Evolutionary conservation across 768 basidiomycete species (phyloP).

Genomic region (Lactifluus rugatus): DNA sequence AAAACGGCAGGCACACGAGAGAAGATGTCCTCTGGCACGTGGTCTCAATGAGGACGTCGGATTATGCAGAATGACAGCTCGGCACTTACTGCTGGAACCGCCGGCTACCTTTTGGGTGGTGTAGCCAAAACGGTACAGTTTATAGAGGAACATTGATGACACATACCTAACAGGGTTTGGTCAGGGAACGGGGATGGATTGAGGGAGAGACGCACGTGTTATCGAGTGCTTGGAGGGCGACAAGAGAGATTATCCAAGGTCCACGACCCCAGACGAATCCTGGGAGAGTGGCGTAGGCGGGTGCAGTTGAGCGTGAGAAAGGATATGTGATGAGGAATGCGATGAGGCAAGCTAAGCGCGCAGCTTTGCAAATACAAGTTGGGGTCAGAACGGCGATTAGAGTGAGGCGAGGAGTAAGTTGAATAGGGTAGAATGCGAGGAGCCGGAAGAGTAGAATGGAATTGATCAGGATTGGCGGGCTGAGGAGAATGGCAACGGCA

Average conservation of each 20-base stretch:
- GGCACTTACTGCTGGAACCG: constrained; percentile 4
- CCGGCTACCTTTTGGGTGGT: constrained; percentile 3
- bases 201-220: constrained; percentile 9
- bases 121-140: constrained; percentile 14
- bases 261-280: constrained; percentile 17
- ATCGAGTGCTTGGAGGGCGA: constrained; percentile 16
- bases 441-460: constrained; percentile 16
- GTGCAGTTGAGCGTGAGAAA: background rate
- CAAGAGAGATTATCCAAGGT: constrained; percentile 7
- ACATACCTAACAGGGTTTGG: constrained; percentile 5
- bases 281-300: background rate
- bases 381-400: constrained; percentile 6
- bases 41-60: background rate
- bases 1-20: constrained; percentile 17
- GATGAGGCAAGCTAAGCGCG: constrained; percentile 11
- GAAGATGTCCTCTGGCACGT: constrained; percentile 8
- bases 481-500: constrained; percentile 4
- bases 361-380: constrained; percentile 5
- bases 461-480: constrained; percentile 16
- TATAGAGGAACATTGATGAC: constrained; percentile 17
- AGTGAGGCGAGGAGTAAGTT: constrained; percentile 10
- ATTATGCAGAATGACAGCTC: background rate
- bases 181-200: background rate
- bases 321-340: constrained; percentile 15
- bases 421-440: constrained; percentile 18